These are phyloP conservation scores for Zanthoxylum bungeanum DNA, from an alignment of 345 rosid species.

Conservation along the genomic window DNA sequence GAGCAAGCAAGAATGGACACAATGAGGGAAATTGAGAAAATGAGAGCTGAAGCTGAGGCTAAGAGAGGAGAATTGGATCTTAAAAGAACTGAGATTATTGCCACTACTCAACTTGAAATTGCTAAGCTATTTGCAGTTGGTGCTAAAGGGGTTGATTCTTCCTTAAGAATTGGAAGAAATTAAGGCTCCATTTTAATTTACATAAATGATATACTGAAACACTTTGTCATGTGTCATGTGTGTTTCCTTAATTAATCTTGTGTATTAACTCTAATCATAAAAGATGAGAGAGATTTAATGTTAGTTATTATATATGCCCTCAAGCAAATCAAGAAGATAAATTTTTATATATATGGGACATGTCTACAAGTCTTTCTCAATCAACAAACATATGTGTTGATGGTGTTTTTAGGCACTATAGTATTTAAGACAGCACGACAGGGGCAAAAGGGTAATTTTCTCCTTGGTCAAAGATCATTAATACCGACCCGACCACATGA, in stretches of 20 bases:
- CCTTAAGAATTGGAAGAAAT: slow-evolving; percentile 78
- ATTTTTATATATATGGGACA: too few species aligned
- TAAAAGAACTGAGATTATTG: slow-evolving; percentile 85
- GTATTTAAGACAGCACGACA: too few species aligned
- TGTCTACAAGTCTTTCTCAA: too few species aligned
- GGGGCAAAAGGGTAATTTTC: too few species aligned
- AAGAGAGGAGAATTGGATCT: slow-evolving; percentile 86
- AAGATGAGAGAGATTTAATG: not conserved
- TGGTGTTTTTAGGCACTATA: too few species aligned
- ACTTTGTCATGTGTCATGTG: not conserved
- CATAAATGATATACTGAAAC: not conserved
- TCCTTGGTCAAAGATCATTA: too few species aligned
- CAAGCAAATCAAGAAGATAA: too few species aligned
- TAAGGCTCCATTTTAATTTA: slow-evolving; percentile 14
- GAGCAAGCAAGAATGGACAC: slow-evolving; percentile 90
- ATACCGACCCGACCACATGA: too few species aligned
- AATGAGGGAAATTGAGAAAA: slow-evolving; percentile 78
- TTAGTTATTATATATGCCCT: too few species aligned
- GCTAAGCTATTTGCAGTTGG: slow-evolving; percentile 62
- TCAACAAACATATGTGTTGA: too few species aligned
- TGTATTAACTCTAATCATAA: slow-evolving; percentile 2
- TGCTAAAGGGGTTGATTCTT: slow-evolving; percentile 63
- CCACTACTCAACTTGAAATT: slow-evolving; percentile 88
- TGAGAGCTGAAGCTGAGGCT: slow-evolving; percentile 87
- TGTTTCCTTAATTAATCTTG: not conserved